Evolutionary conservation across 345 rosid species (phyloP), one percentile per base, ranked within the genome.

Genomic region (Eucalyptus marginata): DNA sequence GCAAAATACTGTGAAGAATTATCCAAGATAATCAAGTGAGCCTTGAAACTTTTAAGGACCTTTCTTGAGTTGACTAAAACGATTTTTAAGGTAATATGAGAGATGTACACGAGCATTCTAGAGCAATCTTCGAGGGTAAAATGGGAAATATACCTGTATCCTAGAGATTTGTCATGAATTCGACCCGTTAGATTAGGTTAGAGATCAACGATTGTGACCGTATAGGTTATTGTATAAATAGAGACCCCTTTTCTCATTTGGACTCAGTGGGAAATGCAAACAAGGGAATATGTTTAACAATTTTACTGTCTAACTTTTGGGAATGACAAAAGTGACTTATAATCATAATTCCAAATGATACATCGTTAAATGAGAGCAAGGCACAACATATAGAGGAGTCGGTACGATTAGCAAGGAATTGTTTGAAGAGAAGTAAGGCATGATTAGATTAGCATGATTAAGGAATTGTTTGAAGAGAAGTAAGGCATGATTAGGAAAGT

Each of bases 141-240:
- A n/a, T 66, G 40, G 5, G 11, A n/a, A 14, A 64, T 16, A 31
- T 31, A 31, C 66, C 2, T 31, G 3, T 66, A 15, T 16, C 5
- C 20, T 15, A 31, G 43, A 31, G 43, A 31, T 31, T 66, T 66
- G 79, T 15, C 31, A 59, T 16, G 43, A 66, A 66, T 66, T 8
- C 2, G 2, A 33, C 36, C 20, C 7, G 9, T 15, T 16, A 66
- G 22, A 31, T 66, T 66, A 17, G 22, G 11, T 8, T 15, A 16
- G 40, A 66, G 10, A 15, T 66, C 3, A 15, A 66, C 20, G 3
- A 3, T 66, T 31, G 79, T 4, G 18, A 31, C 4, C 0, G 0
- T n/a, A 15, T 1, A 9, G 6, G 12, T 31, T 31, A 2, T 31
- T 66, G 43, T 16, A 31, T 66, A 8, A 15, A 31, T 31, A 16